Percentiles rank a stretch among this genome's conserved stretches.
These are phyloP conservation scores for Omphalotus guepiniiformis DNA, from an alignment of 768 basidiomycete species.

Conservation along the genomic window DNA sequence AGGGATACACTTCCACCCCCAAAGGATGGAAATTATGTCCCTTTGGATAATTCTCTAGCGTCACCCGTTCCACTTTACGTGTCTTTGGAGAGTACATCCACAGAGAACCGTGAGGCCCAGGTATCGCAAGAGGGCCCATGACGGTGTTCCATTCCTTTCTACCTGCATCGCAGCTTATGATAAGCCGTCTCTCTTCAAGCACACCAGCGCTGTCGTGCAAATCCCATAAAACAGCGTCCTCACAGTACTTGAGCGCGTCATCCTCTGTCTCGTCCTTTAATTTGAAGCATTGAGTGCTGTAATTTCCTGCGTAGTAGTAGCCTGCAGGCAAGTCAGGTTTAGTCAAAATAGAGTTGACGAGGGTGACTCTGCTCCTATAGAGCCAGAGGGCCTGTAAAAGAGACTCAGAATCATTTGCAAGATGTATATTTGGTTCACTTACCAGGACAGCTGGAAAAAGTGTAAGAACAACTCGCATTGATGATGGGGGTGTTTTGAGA, in stretches of 20 bases:
- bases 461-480: too few relatives aligned
- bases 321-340: constrained; percentile 42
- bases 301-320: constrained; percentile 50
- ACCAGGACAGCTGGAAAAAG: background rate
- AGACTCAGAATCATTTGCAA: constrained; percentile 29
- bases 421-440: too few relatives aligned
- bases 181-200: constrained; percentile 21
- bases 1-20: constrained; percentile 57
- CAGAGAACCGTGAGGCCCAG: constrained; percentile 52
- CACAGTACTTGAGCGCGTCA: constrained; percentile 49
- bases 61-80: constrained; percentile 33
- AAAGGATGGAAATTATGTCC: constrained; percentile 69
- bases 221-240: constrained; percentile 67
- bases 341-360: constrained; percentile 37
- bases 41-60: constrained; percentile 49
- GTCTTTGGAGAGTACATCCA: constrained; percentile 46
- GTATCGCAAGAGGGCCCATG: constrained; percentile 64
- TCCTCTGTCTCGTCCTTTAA: constrained; percentile 27
- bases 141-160: constrained; percentile 70
- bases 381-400: background rate
- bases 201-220: constrained; percentile 34
- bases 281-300: constrained; percentile 39
- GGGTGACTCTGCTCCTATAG: constrained; percentile 41
- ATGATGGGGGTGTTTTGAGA: too few relatives aligned
- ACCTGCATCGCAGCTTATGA: constrained; percentile 26